Percentiles rank a stretch among this genome's conserved stretches.
Evolutionary conservation across 73 alveolate species (phyloP).

Genomic region (Paramecium biaurelia): DNA sequence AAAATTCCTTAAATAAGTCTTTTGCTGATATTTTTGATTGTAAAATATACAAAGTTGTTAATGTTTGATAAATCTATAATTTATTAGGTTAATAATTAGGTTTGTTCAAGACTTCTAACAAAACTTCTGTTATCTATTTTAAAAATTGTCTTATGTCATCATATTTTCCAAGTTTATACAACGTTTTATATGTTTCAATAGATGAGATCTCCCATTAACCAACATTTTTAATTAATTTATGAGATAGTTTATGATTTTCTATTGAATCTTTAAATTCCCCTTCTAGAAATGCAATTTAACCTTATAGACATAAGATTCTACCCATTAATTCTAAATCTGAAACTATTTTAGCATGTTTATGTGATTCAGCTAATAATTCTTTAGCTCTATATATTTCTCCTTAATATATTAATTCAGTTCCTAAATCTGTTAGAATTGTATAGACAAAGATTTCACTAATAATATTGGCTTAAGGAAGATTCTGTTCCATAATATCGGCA

Average conservation of each 20-base stretch:
- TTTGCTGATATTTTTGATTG: neutral
- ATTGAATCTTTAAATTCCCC: conserved; percentile 63
- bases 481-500: conserved; percentile 52
- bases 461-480: conserved; percentile 55
- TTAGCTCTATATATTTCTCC: conserved; percentile 62
- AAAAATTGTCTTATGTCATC: conserved; percentile 54
- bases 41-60: conserved; percentile 26
- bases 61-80: neutral
- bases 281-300: conserved; percentile 40
- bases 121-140: conserved; percentile 54
- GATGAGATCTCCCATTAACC: conserved; percentile 46
- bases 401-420: conserved; percentile 14
- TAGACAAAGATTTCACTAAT: conserved; percentile 49
- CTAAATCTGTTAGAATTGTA: conserved; percentile 42
- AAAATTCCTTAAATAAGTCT: conserved; percentile 24
- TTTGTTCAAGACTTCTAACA: neutral
- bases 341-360: conserved; percentile 62
- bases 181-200: conserved; percentile 48
- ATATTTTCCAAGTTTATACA: conserved; percentile 50
- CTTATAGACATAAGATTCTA: conserved; percentile 30
- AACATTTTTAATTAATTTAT: conserved; percentile 50
- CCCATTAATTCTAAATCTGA: conserved; percentile 64
- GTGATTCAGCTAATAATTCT: conserved; percentile 50
- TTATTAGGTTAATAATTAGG: conserved; percentile 45
- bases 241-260: conserved; percentile 62